Evolutionary conservation across 1,284 basidiomycete genomes (phyloP).

Genomic region (Malassezia nana): DNA sequence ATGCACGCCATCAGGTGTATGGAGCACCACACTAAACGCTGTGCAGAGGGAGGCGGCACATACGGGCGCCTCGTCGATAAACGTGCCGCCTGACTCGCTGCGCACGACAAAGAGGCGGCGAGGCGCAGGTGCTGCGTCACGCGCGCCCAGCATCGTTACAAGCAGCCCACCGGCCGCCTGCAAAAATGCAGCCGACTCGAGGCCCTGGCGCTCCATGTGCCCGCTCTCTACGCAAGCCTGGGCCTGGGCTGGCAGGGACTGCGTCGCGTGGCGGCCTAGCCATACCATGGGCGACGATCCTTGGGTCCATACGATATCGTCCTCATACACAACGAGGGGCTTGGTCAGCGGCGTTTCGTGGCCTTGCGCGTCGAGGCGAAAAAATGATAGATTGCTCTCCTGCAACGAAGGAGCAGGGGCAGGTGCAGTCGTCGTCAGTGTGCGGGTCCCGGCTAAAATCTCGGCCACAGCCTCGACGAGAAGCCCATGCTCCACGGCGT

Average conservation of each 20-base stretch:
- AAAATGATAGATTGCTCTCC: neutral
- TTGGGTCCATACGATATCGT: neutral
- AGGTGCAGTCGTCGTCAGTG: neutral
- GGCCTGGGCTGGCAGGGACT: neutral
- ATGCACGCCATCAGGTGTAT: neutral
- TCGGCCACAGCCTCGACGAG: slow-evolving; percentile 60
- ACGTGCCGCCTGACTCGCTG: neutral
- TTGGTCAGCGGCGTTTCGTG: neutral
- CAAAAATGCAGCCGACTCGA: slow-evolving; percentile 4
- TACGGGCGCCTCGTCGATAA: slow-evolving; percentile 4
- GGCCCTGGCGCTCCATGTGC: slow-evolving; percentile 1
- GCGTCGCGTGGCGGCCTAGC: neutral
- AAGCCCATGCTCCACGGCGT: slow-evolving; percentile 74
- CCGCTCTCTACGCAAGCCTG: neutral
- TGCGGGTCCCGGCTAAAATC: slow-evolving; percentile 19
- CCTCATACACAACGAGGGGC: slow-evolving; percentile 2
- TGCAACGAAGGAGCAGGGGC: neutral
- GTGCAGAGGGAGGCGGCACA: slow-evolving; percentile 2
- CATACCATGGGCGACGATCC: neutral
- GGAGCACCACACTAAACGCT: slow-evolving; percentile 10
- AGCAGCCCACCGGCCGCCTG: neutral
- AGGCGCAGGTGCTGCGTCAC: neutral
- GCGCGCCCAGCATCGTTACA: neutral
- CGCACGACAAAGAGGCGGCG: slow-evolving; percentile 7
- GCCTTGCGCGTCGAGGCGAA: neutral